Conservation (phyloP, 73 alveolate genomes). For the Paraurostyla sp. region DNA sequence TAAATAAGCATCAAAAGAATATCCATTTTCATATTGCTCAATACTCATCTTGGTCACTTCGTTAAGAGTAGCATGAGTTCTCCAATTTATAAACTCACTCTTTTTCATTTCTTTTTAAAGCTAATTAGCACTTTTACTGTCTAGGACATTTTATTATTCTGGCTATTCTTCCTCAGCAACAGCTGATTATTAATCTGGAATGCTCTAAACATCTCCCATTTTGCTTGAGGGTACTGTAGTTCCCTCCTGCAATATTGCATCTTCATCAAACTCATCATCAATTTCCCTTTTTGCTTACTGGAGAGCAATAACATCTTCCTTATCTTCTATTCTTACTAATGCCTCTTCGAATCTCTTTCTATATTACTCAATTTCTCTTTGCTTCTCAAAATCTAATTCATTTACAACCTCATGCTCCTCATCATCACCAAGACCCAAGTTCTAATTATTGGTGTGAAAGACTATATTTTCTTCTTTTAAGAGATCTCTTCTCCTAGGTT, state of each 20-base stretch:
- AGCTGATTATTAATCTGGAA: not conserved
- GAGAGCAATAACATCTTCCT: conserved; percentile 89
- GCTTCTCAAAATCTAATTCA: conserved; percentile 79
- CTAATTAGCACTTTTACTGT: conserved; percentile 8
- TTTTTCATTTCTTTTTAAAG: conserved; percentile 57
- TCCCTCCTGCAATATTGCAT: conserved; percentile 6
- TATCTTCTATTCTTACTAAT: conserved; percentile 87
- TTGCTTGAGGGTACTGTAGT: conserved; percentile 24
- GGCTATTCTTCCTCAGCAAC: not conserved
- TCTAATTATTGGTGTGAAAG: conserved; percentile 51
- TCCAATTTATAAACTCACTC: conserved; percentile 64
- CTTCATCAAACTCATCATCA: conserved; percentile 87
- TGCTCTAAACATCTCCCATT: conserved; percentile 2
- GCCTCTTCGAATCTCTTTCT: conserved; percentile 85
- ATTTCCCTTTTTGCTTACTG: conserved; percentile 80
- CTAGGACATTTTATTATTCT: not conserved
- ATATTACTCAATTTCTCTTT: conserved; percentile 78
- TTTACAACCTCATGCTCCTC: conserved; percentile 73
- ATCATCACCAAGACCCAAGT: conserved; percentile 49
- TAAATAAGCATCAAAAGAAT: conserved; percentile 56
- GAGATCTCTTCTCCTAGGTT: conserved; percentile 73
- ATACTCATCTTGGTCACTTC: conserved; percentile 64
- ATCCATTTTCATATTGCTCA: conserved; percentile 52
- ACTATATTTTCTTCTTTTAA: conserved; percentile 76
- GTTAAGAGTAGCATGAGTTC: conserved; percentile 40